These are phyloP conservation scores for Microstegium vimineum DNA, from an alignment of 176 grass and related monocot genomes.

Conservation along the genomic window DNA sequence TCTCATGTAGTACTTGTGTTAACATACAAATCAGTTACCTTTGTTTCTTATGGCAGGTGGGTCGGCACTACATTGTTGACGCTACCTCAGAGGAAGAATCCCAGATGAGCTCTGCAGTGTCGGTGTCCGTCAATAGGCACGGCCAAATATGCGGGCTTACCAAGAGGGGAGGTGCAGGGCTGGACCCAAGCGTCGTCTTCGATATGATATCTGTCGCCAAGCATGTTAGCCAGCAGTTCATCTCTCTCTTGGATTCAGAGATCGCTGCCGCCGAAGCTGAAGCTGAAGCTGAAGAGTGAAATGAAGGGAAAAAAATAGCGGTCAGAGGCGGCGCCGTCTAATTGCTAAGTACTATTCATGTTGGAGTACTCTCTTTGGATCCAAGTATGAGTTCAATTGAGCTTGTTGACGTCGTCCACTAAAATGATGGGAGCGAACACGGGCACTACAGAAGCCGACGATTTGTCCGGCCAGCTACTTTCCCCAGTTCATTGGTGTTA, in stretches of 20 bases:
- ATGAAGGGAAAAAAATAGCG: neutral
- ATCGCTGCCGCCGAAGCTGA: conserved; percentile 53
- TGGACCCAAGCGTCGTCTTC: conserved; percentile 74
- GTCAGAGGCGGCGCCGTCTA: too few relatives aligned
- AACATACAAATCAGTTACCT: too few relatives aligned
- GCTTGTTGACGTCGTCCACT: too few relatives aligned
- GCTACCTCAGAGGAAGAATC: conserved; percentile 83
- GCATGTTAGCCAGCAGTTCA: conserved; percentile 55
- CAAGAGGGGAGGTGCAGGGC: conserved; percentile 66
- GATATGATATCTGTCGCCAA: conserved; percentile 87
- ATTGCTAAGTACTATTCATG: too few relatives aligned
- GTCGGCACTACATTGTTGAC: conserved; percentile 75
- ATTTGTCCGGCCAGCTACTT: too few relatives aligned
- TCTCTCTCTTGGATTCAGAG: conserved; percentile 55
- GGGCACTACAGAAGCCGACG: too few relatives aligned
- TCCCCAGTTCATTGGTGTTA: too few relatives aligned
- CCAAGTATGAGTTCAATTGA: too few relatives aligned
- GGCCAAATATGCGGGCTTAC: conserved; percentile 73
- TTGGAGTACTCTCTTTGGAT: too few relatives aligned
- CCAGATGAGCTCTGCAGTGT: conserved; percentile 83
- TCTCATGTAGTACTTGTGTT: too few relatives aligned
- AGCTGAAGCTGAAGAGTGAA: conserved; percentile 30
- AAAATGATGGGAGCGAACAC: too few relatives aligned
- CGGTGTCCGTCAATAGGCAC: conserved; percentile 65
- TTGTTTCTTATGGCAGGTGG: conserved; percentile 41